Conservation (phyloP, 2,329 filamentous ascomycete genomes). For the Macroventuria anomochaeta region DNA sequence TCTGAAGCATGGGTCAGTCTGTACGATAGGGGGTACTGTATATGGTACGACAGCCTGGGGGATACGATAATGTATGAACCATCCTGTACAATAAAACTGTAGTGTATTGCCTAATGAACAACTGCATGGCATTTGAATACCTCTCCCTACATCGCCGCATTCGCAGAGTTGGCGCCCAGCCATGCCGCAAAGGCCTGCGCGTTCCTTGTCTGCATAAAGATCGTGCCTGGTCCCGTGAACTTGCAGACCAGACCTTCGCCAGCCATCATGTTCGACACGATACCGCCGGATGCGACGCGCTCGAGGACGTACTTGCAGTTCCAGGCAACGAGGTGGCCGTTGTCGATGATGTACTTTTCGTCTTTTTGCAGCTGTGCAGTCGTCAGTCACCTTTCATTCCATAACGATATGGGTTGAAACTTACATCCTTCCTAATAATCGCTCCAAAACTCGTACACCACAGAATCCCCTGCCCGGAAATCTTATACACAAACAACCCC, state of each 20-base stretch:
- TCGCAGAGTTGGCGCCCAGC: slow-evolving; percentile 45
- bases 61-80: background rate
- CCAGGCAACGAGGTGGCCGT: slow-evolving; percentile 94
- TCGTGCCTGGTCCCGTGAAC: slow-evolving; percentile 85
- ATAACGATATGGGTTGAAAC: slow-evolving; percentile 41
- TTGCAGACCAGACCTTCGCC: slow-evolving; percentile 93
- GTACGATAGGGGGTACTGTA: background rate
- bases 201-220: slow-evolving; percentile 94
- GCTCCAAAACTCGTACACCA: slow-evolving; percentile 95
- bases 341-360: slow-evolving; percentile 91
- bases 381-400: background rate
- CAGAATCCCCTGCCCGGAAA: slow-evolving; percentile 78
- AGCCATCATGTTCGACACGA: slow-evolving; percentile 84
- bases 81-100: background rate
- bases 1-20: background rate
- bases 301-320: slow-evolving; percentile 94
- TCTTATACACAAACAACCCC: slow-evolving; percentile 87
- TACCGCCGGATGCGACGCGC: slow-evolving; percentile 85
- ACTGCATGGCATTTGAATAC: background rate
- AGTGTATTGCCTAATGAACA: slow-evolving; percentile 11
- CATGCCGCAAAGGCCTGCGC: slow-evolving; percentile 67
- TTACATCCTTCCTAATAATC: slow-evolving; percentile 90
- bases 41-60: background rate
- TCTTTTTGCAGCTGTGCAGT: slow-evolving; percentile 60
- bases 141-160: slow-evolving; percentile 7